Evolutionary conservation across 2,329 filamentous ascomycete species (phyloP).

Genomic region (Colletotrichum sp.): DNA sequence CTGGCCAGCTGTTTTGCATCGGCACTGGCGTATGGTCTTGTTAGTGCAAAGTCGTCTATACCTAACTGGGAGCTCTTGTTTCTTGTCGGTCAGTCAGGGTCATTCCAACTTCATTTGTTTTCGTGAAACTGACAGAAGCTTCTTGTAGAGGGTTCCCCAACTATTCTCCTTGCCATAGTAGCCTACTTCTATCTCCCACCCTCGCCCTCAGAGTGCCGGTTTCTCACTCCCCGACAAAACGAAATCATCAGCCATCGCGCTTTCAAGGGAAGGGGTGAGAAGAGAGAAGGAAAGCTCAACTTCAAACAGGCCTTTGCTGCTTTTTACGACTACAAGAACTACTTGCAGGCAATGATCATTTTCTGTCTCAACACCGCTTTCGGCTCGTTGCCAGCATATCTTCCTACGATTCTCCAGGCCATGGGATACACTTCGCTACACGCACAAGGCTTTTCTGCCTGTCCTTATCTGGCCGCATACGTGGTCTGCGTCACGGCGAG

Average conservation of each 20-base stretch:
- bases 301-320: conserved; percentile 51
- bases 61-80: conserved; percentile 70
- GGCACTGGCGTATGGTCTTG: conserved; percentile 69
- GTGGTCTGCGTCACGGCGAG: conserved; percentile 65
- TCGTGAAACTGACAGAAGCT: background rate
- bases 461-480: conserved; percentile 73
- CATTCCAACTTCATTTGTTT: background rate
- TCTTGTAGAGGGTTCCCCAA: conserved; percentile 59
- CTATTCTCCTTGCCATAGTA: conserved; percentile 56
- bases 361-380: conserved; percentile 44
- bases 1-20: conserved; percentile 73
- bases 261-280: conserved; percentile 47
- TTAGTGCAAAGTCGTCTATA: conserved; percentile 58
- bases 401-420: conserved; percentile 65
- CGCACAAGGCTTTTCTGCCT: conserved; percentile 75
- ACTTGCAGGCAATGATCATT: conserved; percentile 48
- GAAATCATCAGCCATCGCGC: conserved; percentile 59
- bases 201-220: conserved; percentile 54
- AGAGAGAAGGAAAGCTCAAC: conserved; percentile 50
- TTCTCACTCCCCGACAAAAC: conserved; percentile 63
- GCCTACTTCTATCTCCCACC: conserved; percentile 62
- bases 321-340: conserved; percentile 53
- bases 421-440: conserved; percentile 73
- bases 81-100: conserved; percentile 49
- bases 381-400: conserved; percentile 61